Evolutionary conservation across 1,284 basidiomycete species (phyloP), one percentile per base, ranked within the genome.

Genomic region (Xerocomus tenax): DNA sequence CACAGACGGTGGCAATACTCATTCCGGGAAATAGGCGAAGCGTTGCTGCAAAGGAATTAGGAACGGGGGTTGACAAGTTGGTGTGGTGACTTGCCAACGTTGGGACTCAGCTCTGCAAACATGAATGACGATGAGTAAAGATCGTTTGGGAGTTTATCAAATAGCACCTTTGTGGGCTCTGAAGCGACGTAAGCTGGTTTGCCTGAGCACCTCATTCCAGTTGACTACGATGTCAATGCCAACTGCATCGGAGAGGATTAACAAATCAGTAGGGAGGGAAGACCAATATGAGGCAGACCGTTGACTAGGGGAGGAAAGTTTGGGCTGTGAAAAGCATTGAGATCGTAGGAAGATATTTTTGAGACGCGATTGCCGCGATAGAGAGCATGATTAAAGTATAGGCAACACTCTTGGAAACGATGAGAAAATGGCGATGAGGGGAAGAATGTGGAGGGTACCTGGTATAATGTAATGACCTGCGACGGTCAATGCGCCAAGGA

Each of bases 381-480:
- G 2, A 95, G 75, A 0, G 80, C 85, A 56, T 92, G 87, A 59
- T 94, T 91, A 71, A 96, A 96, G 69, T 86, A 94, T 13, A 95
- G 63, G 56, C 83, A 84, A 55, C 84, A 87, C 64, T 91, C 88
- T n/a, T 88, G 58, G 45, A 29, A 45, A 45, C 1, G 7, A 43
- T 62, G 42, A 52, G 29, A 30, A 51, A 38, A 45, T 23, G 32
- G 44, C 36, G 19, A 28, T 43, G 32, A 32, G 5, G 3, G 9
- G 13, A 41, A 40, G 21, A 18, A 45, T 29, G 39, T 16, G 28
- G 47, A 16, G 48, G 58, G 45, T 67, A 85, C 87, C 91, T 59
- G 92, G 92, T 51, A 96, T 93, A 53, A 87, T 85, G 59, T 85
- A 94, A 61, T 89, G 84, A 1, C 92, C 91, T 13, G 93, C 91